phyloP scores from a whole-genome alignment of 768 basidiomycete genomes.

The Infundibulicybe gibba region DNA sequence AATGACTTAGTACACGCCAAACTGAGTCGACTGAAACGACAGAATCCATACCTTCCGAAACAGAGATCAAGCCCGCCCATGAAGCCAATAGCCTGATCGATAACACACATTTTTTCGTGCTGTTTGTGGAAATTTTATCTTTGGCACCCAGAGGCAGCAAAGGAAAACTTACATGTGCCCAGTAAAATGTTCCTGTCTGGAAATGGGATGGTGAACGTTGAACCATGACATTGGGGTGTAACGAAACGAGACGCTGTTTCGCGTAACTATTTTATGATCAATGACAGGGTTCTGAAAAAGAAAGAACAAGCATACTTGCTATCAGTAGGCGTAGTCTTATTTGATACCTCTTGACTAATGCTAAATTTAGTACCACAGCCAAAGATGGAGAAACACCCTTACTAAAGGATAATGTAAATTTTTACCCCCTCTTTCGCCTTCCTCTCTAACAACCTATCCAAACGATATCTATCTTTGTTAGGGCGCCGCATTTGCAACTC shows the following conservation, averaged over 20 bases:
- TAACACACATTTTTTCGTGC: slow-evolving; percentile 98
- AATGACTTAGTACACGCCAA: too few species aligned
- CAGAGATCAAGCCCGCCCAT: slow-evolving; percentile 97
- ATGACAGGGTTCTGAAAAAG: slow-evolving; percentile 5
- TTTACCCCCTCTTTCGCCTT: slow-evolving; percentile 97
- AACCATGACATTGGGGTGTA: slow-evolving; percentile 93
- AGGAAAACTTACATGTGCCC: slow-evolving; percentile 83
- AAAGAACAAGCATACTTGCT: slow-evolving; percentile 60
- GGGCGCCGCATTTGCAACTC: slow-evolving; percentile 87
- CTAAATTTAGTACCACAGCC: slow-evolving; percentile 5
- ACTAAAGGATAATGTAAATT: slow-evolving; percentile 95
- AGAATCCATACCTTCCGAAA: slow-evolving; percentile 63
- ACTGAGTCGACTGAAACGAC: background rate
- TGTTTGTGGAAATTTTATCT: slow-evolving; percentile 21
- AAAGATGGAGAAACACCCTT: slow-evolving; percentile 19
- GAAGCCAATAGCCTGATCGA: slow-evolving; percentile 96
- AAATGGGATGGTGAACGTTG: slow-evolving; percentile 98
- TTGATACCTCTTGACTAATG: slow-evolving; percentile 89
- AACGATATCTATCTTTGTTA: slow-evolving; percentile 75
- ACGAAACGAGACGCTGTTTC: slow-evolving; percentile 71
- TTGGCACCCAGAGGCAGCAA: background rate
- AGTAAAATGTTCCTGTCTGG: slow-evolving; percentile 95
- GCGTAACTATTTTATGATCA: slow-evolving; percentile 55
- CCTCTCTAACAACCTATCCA: slow-evolving; percentile 81
- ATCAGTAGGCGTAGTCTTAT: slow-evolving; percentile 89